These are phyloP conservation scores for Danielozyma ontarioensis DNA, from an alignment of 805 yeast species.

Conservation along the genomic window DNA sequence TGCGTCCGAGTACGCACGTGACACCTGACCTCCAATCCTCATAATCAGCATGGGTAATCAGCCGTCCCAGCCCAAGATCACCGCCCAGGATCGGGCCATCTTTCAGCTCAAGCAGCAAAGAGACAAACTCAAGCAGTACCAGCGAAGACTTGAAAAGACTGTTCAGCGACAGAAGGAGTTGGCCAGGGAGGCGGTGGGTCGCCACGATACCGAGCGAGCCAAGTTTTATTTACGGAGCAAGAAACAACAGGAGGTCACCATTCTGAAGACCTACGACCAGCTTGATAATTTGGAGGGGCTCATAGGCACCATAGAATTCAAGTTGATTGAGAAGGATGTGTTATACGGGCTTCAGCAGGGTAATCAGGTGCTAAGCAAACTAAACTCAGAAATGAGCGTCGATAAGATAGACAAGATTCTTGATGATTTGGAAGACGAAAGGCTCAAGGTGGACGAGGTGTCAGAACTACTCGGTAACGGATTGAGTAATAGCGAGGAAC, in stretches of 20 bases:
- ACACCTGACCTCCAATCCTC: too few species aligned
- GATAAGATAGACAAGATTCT: constrained; percentile 76
- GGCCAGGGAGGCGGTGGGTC: constrained; percentile 51
- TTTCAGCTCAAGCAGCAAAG: constrained; percentile 83
- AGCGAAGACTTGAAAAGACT: constrained; percentile 50
- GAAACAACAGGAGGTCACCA: constrained; percentile 75
- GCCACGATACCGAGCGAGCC: constrained; percentile 56
- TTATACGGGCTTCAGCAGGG: constrained; percentile 78
- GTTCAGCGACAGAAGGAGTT: constrained; percentile 57
- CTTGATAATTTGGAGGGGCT: constrained; percentile 73
- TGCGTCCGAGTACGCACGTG: too few species aligned
- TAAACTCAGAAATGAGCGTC: constrained; percentile 73
- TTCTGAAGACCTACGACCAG: constrained; percentile 70
- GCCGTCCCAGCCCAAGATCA: constrained; percentile 53
- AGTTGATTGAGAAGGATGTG: constrained; percentile 82
- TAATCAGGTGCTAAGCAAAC: constrained; percentile 63
- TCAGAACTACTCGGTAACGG: constrained; percentile 45
- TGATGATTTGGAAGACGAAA: constrained; percentile 82
- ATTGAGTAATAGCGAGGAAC: constrained; percentile 45
- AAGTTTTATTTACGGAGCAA: constrained; percentile 66
- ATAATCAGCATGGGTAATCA: constrained; percentile 41
- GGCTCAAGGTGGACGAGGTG: constrained; percentile 71
- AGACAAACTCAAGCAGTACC: constrained; percentile 76
- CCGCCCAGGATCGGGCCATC: constrained; percentile 81
- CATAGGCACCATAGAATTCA: constrained; percentile 80